phyloP scores from a whole-genome alignment of 2,329 filamentous ascomycete species.

The Trichothecium roseum region DNA sequence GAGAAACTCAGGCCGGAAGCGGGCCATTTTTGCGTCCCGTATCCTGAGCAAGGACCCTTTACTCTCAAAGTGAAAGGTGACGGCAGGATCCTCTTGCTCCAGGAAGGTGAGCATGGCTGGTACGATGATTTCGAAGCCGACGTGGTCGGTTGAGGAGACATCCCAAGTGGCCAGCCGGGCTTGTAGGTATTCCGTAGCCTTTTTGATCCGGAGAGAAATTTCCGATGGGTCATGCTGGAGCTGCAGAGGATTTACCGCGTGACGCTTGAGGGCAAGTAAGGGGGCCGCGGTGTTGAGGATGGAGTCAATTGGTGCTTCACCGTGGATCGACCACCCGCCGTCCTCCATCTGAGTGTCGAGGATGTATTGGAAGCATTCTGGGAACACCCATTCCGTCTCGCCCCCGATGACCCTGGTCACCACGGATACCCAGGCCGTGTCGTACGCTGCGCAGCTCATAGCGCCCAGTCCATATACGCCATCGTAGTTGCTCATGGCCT shows the following conservation, averaged over 20 bases:
- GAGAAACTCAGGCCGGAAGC: background rate
- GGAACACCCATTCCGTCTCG: slow-evolving; percentile 7
- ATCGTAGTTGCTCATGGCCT: slow-evolving; percentile 1
- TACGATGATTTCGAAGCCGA: slow-evolving; percentile 10
- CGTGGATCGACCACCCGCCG: slow-evolving; percentile 4
- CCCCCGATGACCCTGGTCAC: slow-evolving; percentile 3
- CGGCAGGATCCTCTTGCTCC: slow-evolving; percentile 2
- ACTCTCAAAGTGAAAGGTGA: slow-evolving; percentile 5
- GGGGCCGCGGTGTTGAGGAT: slow-evolving; percentile 9
- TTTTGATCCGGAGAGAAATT: slow-evolving; percentile 1
- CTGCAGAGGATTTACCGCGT: slow-evolving; percentile 2
- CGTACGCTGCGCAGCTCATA: slow-evolving; percentile 5
- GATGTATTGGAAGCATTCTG: slow-evolving; percentile 8
- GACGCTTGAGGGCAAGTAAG: slow-evolving; percentile 6
- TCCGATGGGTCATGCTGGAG: background rate
- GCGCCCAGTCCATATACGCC: slow-evolving; percentile 2
- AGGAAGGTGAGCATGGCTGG: slow-evolving; percentile 6
- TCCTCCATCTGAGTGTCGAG: slow-evolving; percentile 4
- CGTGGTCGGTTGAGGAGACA: slow-evolving; percentile 5
- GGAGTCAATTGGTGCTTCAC: slow-evolving; percentile 5
- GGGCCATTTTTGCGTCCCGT: background rate
- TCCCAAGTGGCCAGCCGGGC: slow-evolving; percentile 5
- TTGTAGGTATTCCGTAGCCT: slow-evolving; percentile 2
- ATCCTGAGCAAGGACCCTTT: slow-evolving; percentile 1
- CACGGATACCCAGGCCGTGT: slow-evolving; percentile 10